phyloP scores from a whole-genome alignment of 176 grass and related monocot genomes.

The Oryza officinalis region DNA sequence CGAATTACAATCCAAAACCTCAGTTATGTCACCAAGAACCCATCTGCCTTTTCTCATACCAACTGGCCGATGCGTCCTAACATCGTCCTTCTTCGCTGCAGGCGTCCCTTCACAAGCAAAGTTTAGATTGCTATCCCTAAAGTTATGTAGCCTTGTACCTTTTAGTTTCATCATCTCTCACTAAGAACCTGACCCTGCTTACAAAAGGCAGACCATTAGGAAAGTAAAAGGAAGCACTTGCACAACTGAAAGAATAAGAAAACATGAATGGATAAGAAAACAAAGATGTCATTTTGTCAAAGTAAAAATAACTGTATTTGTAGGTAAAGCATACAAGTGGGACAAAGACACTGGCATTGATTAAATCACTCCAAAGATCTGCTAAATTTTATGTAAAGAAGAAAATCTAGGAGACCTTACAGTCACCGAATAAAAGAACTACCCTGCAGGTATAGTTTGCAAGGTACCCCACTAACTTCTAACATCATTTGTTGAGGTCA shows the following conservation, averaged over 20 bases:
- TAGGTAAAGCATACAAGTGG: not conserved
- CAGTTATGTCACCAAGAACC: constrained; percentile 47
- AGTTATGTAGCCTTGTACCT: constrained; percentile 6
- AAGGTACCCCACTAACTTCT: not conserved
- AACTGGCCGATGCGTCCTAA: constrained; percentile 26
- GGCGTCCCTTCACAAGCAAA: constrained; percentile 13
- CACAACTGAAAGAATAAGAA: constrained; percentile 4
- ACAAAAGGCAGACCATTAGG: constrained; percentile 15
- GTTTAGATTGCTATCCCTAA: constrained; percentile 17
- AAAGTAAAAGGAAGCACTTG: constrained; percentile 15
- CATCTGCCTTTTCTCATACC: constrained; percentile 26
- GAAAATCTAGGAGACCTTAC: not conserved
- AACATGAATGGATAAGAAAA: constrained; percentile 23
- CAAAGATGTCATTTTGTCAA: not conserved
- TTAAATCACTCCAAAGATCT: constrained; percentile 24
- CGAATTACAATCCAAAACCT: constrained; percentile 42
- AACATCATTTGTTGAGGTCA: not conserved
- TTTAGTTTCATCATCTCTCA: constrained; percentile 37
- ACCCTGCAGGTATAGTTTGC: not conserved
- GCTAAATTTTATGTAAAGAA: not conserved
- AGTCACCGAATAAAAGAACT: constrained; percentile 4
- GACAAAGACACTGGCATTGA: not conserved
- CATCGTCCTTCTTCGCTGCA: constrained; percentile 28
- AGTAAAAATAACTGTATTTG: not conserved
- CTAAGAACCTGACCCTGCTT: constrained; percentile 18